A percentile compares a stretch with the other conserved stretches of the same genome.
Evolutionary conservation across 2,329 filamentous ascomycete genomes (phyloP).

Genomic region (Beauveria pseudobassiana): DNA sequence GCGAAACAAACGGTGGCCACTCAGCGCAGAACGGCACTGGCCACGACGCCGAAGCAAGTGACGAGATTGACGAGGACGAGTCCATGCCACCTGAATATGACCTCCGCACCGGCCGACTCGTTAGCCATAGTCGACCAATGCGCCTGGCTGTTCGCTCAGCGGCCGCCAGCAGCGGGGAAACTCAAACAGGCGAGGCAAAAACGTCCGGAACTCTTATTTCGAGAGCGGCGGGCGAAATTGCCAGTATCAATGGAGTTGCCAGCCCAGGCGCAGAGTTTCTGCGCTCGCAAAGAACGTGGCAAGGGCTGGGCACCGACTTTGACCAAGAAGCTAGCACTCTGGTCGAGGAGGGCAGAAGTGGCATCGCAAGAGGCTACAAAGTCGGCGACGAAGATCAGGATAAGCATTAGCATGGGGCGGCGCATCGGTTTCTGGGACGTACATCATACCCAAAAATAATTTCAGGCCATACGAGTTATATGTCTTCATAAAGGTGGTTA

Average conservation of each 20-base stretch:
- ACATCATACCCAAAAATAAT: background rate
- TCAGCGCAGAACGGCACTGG: slow-evolving; percentile 11
- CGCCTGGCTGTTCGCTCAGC: slow-evolving; percentile 19
- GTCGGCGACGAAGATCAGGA: slow-evolving; percentile 50
- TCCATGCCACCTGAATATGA: slow-evolving; percentile 87
- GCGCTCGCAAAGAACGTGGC: slow-evolving; percentile 78
- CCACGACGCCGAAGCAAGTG: slow-evolving; percentile 17
- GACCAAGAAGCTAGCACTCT: slow-evolving; percentile 51
- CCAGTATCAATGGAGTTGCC: slow-evolving; percentile 74
- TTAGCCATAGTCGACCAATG: slow-evolving; percentile 74
- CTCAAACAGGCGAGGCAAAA: slow-evolving; percentile 14
- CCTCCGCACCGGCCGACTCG: slow-evolving; percentile 75
- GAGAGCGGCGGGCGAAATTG: slow-evolving; percentile 57
- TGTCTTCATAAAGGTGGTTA: background rate
- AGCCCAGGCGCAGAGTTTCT: slow-evolving; percentile 89
- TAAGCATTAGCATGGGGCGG: slow-evolving; percentile 20
- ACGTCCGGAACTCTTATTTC: slow-evolving; percentile 44
- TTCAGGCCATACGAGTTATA: background rate
- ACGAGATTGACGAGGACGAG: slow-evolving; percentile 53
- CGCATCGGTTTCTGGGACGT: background rate
- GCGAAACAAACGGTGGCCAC: slow-evolving; percentile 19
- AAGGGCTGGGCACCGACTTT: slow-evolving; percentile 84
- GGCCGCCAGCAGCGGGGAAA: slow-evolving; percentile 8
- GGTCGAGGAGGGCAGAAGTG: slow-evolving; percentile 79
- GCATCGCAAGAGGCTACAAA: slow-evolving; percentile 81